Evolutionary conservation across 2,329 filamentous ascomycete species (phyloP), one percentile per base, ranked within the genome.

Genomic region (Epichloe sibirici): DNA sequence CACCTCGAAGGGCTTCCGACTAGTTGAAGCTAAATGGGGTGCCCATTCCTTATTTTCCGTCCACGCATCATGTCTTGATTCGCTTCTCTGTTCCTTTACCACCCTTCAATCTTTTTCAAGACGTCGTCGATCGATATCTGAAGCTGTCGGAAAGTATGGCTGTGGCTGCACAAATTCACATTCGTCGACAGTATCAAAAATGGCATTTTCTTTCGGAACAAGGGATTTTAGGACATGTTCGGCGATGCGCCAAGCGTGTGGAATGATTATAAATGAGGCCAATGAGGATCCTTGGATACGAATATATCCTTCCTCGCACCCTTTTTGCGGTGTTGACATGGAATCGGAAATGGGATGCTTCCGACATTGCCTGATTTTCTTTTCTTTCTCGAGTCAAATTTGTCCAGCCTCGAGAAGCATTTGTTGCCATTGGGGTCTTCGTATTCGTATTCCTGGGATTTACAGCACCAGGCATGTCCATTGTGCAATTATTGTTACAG

Each of bases 381-480:
- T 23, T 23, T 17, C 12, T 21, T 12, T 25, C 7, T 23, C 21
- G 40, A 21, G 8, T 23, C n/a, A 25, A 42, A 21, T 43, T 25
- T 1, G 40, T 13, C 40, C 17, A 43, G 40, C 17, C 12, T 25
- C 17, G 9, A 4, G 9, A 21, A 43, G 40, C 40, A 43, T n/a
- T 13, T 11, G 2, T 21, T 53, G 56, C 56, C 57, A 57, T 48
- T 28, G 17, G 17, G 49, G 35, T 40, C 23, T 49, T 21, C 7
- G 9, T 31, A 13, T 13, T 25, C 23, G 34, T 44, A 21, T 43
- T 48, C 45, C 51, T 53, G 45, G 51, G 52, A 55, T 49, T 44
- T 46, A 54, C 54, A 55, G 48, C n/a, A 55, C 49, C 51, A 50
- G 31, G 55, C 40, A 44, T 50, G 35, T 52, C 40, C 8, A 25